Evolutionary conservation across 768 basidiomycete genomes (phyloP).

Genomic region (Lenzites betulinus): DNA sequence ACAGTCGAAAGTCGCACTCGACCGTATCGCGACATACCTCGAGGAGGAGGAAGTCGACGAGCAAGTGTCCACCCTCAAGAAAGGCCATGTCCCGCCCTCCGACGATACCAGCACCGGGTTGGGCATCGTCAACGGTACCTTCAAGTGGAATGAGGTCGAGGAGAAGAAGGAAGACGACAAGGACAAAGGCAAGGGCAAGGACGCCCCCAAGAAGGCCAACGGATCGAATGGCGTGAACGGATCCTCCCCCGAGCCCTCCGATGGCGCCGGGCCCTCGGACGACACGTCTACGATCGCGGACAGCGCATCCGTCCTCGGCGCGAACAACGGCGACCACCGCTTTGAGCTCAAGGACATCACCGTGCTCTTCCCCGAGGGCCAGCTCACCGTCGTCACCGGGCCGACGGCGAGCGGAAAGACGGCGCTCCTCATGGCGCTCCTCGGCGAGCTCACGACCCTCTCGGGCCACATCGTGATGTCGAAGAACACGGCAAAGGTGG

Average conservation of each 20-base stretch:
- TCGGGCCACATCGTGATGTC: slow-evolving; percentile 62
- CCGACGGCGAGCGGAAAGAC: slow-evolving; percentile 87
- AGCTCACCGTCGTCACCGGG: slow-evolving; percentile 71
- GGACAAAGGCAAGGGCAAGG: slow-evolving; percentile 28
- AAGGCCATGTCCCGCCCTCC: slow-evolving; percentile 26
- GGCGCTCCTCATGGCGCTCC: slow-evolving; percentile 70
- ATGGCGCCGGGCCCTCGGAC: background rate
- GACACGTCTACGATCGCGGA: slow-evolving; percentile 19
- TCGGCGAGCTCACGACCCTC: slow-evolving; percentile 69
- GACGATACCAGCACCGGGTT: slow-evolving; percentile 38
- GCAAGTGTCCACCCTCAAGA: slow-evolving; percentile 60
- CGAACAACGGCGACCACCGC: slow-evolving; percentile 40
- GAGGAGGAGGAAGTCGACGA: slow-evolving; percentile 63
- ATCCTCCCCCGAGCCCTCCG: too few relatives aligned
- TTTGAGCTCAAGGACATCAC: slow-evolving; percentile 72
- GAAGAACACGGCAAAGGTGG: slow-evolving; percentile 61
- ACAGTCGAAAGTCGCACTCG: slow-evolving; percentile 56
- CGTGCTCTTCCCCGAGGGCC: slow-evolving; percentile 70
- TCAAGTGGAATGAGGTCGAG: slow-evolving; percentile 59
- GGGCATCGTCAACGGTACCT: slow-evolving; percentile 51
- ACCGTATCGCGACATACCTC: slow-evolving; percentile 62
- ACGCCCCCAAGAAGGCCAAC: slow-evolving; percentile 22
- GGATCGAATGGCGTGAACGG: slow-evolving; percentile 5
- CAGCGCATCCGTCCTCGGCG: slow-evolving; percentile 26
- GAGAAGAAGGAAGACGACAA: slow-evolving; percentile 32